Conservation (phyloP, 306 rosid genomes). For the Vicia villosa region DNA sequence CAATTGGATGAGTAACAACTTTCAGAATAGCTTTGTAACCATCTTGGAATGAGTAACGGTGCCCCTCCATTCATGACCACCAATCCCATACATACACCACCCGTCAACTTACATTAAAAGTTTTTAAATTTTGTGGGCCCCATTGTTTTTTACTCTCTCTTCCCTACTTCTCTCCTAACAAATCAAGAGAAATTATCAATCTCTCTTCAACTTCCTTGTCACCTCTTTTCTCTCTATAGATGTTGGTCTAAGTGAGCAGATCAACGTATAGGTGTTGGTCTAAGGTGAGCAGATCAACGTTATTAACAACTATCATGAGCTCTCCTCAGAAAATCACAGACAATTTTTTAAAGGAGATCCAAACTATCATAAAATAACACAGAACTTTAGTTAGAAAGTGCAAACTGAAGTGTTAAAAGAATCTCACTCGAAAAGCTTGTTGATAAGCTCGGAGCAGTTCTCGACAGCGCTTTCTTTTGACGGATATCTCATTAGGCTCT, state of each 20-base stretch:
- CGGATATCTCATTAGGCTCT: constrained; percentile 83
- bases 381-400: constrained; percentile 10
- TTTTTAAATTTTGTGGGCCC: not conserved
- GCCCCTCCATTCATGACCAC: too few species aligned
- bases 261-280: not conserved
- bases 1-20: too few species aligned
- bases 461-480: constrained; percentile 76
- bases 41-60: too few species aligned
- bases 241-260: constrained; percentile 9
- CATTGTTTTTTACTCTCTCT: not conserved
- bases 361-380: constrained; percentile 4
- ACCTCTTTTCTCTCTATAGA: not conserved
- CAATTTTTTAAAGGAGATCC: constrained; percentile 8
- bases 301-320: constrained; percentile 10
- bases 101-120: too few species aligned
- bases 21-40: too few species aligned
- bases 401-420: constrained; percentile 20
- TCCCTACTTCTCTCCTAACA: not conserved
- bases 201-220: not conserved
- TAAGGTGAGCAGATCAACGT: not conserved
- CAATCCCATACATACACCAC: too few species aligned
- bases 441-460: constrained; percentile 84
- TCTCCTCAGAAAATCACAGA: constrained; percentile 17
- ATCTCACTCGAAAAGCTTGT: constrained; percentile 77
- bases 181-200: not conserved